These are phyloP conservation scores for Lactarius akahatsu DNA, from an alignment of 768 basidiomycete species.

Conservation along the genomic window DNA sequence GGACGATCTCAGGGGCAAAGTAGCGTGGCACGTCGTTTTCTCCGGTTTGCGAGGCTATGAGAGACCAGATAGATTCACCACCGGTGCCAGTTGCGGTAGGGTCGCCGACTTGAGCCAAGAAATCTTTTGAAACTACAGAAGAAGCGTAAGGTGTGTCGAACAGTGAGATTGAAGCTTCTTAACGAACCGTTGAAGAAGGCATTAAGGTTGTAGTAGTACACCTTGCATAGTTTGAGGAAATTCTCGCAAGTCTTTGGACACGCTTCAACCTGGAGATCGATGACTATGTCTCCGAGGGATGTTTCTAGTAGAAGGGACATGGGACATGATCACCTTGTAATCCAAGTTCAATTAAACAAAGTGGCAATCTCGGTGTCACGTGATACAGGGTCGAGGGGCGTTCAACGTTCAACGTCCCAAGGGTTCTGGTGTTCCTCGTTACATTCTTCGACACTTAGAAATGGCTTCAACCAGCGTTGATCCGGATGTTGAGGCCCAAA, in stretches of 20 bases:
- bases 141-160: background rate
- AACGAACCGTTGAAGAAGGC: conserved; percentile 93
- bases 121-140: conserved; percentile 88
- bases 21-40: conserved; percentile 58
- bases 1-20: conserved; percentile 79
- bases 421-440: no score
- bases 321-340: no score
- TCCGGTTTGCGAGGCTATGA: conserved; percentile 51
- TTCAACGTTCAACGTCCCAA: no score
- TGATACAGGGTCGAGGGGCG: no score
- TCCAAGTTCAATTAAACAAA: no score
- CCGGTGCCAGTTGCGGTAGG: conserved; percentile 94
- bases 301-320: conserved; percentile 99
- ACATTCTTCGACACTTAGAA: background rate
- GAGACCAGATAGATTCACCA: conserved; percentile 86
- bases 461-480: background rate
- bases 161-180: background rate
- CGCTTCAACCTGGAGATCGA: conserved; percentile 87
- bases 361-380: background rate
- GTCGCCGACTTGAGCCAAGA: conserved; percentile 95
- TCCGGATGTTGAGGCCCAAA: background rate
- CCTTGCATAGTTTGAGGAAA: conserved; percentile 96
- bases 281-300: conserved; percentile 93
- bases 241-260: conserved; percentile 94
- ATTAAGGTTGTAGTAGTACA: conserved; percentile 95